phyloP scores from a whole-genome alignment of 768 basidiomycete genomes.

The Favolaschia claudopus region DNA sequence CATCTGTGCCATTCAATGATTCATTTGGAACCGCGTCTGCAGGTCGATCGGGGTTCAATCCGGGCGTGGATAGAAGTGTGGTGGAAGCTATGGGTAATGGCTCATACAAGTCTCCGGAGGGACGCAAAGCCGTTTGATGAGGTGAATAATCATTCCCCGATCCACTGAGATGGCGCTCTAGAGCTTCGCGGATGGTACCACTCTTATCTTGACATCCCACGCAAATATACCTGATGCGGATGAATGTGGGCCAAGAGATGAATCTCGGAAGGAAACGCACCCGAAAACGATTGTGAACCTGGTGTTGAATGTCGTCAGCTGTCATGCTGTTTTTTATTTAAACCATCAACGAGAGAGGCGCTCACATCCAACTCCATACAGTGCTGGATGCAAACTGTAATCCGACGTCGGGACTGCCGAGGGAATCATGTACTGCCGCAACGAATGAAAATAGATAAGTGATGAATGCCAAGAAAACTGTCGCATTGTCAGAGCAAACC shows the following conservation, averaged over 20 bases:
- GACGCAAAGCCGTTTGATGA: neutral
- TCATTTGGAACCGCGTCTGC: too few relatives aligned
- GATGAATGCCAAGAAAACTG: constrained; percentile 22
- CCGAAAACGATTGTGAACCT: constrained; percentile 27
- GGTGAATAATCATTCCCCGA: neutral
- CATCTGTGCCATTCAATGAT: too few relatives aligned
- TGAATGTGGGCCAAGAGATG: neutral
- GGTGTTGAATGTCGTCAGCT: too few relatives aligned
- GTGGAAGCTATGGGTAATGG: too few relatives aligned
- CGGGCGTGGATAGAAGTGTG: too few relatives aligned
- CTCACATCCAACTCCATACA: constrained; percentile 30
- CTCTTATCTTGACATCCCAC: constrained; percentile 20
- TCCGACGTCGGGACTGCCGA: constrained; percentile 13
- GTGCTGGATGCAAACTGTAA: constrained; percentile 26
- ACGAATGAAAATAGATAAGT: constrained; percentile 20
- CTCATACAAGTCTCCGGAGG: too few relatives aligned
- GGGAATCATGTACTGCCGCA: constrained; percentile 11
- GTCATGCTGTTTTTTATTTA: too few relatives aligned
- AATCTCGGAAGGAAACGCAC: neutral
- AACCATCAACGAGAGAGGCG: too few relatives aligned
- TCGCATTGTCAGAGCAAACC: neutral
- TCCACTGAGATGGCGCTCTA: constrained; percentile 3
- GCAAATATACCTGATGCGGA: constrained; percentile 7
- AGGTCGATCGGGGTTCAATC: too few relatives aligned
- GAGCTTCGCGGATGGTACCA: constrained; percentile 20